Base-by-base conservation (phyloP, 108 stramenopile species). In the Skeletonema menzelii region DNA sequence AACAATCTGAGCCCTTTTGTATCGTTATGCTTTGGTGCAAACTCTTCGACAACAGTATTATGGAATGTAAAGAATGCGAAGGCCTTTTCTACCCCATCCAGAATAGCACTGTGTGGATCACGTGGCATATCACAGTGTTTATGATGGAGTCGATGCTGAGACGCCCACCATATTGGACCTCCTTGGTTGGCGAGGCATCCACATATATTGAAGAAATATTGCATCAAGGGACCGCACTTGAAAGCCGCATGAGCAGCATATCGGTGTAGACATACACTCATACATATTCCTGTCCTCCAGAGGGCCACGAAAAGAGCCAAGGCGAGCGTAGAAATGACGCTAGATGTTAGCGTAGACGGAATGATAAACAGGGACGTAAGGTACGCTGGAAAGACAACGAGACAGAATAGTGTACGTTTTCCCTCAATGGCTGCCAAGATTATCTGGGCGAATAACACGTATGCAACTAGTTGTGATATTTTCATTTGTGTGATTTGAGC, bases 131-230 rank as follows among this genome's bases (percentile, higher is more conserved):
- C 86, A 56, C 86, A 87, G 57, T 82, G 63, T 42, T 85, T 86
- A 75, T 88, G 88, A 67, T 88, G 88, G 44, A 84, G 74, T 2
- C 84, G 72, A 80, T 88, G 88, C 47, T 85, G 83, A 1, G 71
- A 70, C 8, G 88, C 85, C 88, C 88, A 88, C 88, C 88, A 88
- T 35, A 88, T 75, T 0, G 88, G 88, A 14, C 83, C 81, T 2
- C 88, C 85, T 38, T 88, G 88, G 57, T 82, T 82, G 30, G 84
- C 85, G 20, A 72, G 49, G 34, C 84, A 88, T 8, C 85, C 85
- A n/a, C 77, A 20, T 6, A 85, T n/a, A 34, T 69, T 70, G 56
- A 88, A 13, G 40, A 71, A 27, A 34, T 83, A n/a, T 28, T 77
- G 81, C 31, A 67, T 85, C 1, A 44, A 0, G 0, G 76, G 73